Evolutionary conservation across 2,329 filamentous ascomycete species (phyloP), one percentile per base, ranked within the genome.

Genomic region (Davidsoniella australis): DNA sequence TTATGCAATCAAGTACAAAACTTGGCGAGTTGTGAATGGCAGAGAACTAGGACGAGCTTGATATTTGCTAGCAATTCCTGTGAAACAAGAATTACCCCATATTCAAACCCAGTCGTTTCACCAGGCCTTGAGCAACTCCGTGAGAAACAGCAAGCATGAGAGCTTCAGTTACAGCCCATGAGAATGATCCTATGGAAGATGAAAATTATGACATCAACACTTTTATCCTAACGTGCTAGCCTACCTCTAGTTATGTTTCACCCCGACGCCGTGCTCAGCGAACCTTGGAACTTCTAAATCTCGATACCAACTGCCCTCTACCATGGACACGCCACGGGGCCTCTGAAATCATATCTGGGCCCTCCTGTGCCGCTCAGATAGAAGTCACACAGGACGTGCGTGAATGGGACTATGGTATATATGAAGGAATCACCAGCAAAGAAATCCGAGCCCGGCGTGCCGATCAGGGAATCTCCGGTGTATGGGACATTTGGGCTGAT

Each of bases 401-500:
- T 14, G 85, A 91, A 62, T 91, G 86, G 85, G 81, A 91, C 64
- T 93, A 94, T 60, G 86, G 84, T 41, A 75, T 82, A 56, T 94
- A 93, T 60, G 85, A 94, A 65, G 86, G 86, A 7, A 73, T 91
- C 60, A 85, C 82, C 36, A 80, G 73, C 54, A 65, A 70, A 14
- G 70, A 85, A 56, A 93, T 93, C 59, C 69, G 74, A 46, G 68
- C 70, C 47, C 58, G 66, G 56, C 73, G 74, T 46, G 68, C 65
- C 53, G 67, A 72, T 57, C 67, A 76, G 52, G 83, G 82, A 6
- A 66, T 73, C 17, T 56, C 67, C 39, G 70, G 67, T 3, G 62
- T 65, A 20, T 93, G 85, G 85, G 82, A 91, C 65, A 93, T 94
- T 55, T 94, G 86, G 86, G 70, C 68, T n/a, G 85, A 93, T 60